Evolutionary conservation across 2,329 filamentous ascomycete species (phyloP), one percentile per base, ranked within the genome.

Genomic region (Trichophyton simii): DNA sequence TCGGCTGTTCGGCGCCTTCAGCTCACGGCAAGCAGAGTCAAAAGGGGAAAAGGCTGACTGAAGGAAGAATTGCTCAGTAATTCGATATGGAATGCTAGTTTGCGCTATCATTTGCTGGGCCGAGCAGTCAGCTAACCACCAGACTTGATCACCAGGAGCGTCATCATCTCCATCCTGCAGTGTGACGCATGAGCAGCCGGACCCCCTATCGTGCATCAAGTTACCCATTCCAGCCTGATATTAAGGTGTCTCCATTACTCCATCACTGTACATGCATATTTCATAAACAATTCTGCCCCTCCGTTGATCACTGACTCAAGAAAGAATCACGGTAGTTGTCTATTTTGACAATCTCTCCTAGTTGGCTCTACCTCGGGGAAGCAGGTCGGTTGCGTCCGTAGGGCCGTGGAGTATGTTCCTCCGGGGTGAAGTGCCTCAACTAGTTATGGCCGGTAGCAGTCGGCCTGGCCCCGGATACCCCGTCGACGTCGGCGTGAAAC

Each of bases 371-470:
- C 36, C 52, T 20, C 28, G 25, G 28, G 52, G 52, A 55, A 55
- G 52, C 28, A 20, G 15, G 13, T 55, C 15, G 28, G 52, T n/a
- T 20, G 52, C 31, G 34, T 55, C 52, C 52, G 31, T 34, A 55
- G 4, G 25, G n/a, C 11, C 13, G 50, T 36, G 34, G 34, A 36
- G 34, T 28, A 13, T 34, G 25, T 55, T 6, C 1, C 4, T 6
- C 6, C 28, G 1, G 28, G 28, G 28, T 31, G 28, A 31, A 31
- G 28, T 31, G 28, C 28, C 6, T 31, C 28, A 13, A 38, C 34
- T 34, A n/a, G n/a, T n/a, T n/a, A 36, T 20, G 67, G 66, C 18
- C 70, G 69, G 58, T 72, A 71, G 25, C 67, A 70, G 59, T 71
- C 70, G 3, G 67, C 46, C 7, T 36, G n/a, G 11, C 64, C 66